Base-by-base conservation (phyloP, 257 asterid species). In the Solanum sitiens region DNA sequence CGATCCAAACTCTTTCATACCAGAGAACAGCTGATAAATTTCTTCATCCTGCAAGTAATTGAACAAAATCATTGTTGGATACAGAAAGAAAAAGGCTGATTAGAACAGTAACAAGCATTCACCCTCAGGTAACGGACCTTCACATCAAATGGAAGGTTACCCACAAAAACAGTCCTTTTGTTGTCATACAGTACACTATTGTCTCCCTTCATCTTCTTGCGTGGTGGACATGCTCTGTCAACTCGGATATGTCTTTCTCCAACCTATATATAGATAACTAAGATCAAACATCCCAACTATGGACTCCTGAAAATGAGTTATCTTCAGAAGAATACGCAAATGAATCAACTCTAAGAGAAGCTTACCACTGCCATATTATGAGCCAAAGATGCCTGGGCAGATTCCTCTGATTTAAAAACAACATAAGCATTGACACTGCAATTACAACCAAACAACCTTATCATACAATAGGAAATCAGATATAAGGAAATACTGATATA, bases 191-290 rank as follows among this genome's bases (percentile, higher is more conserved):
- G 87, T 42, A 90, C 89, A 91, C 92, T 37, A 89, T 59, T 44
- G 70, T 93, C 98, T 89, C 95, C 98, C 93, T 95, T 97, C 89
- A 94, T 86, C 92, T 96, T 97, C 96, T 97, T 97, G 80, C 98
- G 96, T 0, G 99, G 99, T 86, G 99, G 99, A 91, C 99, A 96
- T 45, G 99, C 98, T 92, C 98, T 92, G 89, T 97, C 99, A 75
- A 97, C 99, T 70, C 98, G 98, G 86, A 97, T 94, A 90, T 96
- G 99, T 90, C 96, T 93, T 87, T 98, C 99, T 88, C 93, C 95
- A 88, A 97, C 94, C 99, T 97, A 87, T 61, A 88, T 61, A 89
- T 3, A 44, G 91, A 84, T 86, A 90, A 83, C 83, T 85, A 88
- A 35, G 25, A 15, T 70, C 33, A 84, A 84, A 27, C 37, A 21